Evolutionary conservation across 108 stramenopile genomes (phyloP).

Genomic region (Discostella pseudostelligera): DNA sequence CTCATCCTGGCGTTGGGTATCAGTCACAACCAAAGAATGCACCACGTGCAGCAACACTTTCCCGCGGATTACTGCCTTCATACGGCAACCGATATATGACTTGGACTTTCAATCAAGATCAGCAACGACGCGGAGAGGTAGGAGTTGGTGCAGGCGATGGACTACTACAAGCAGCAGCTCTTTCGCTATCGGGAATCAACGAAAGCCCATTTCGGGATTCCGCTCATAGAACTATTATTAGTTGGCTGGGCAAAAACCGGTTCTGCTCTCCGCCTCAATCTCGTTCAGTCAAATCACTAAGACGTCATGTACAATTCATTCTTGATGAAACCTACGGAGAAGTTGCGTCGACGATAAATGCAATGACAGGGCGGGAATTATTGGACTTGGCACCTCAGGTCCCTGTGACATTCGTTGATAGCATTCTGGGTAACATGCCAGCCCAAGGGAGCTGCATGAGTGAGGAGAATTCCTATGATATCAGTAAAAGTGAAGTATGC

Average conservation of each 20-base stretch:
- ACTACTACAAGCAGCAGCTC: slow-evolving; percentile 31
- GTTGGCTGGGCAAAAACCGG: slow-evolving; percentile 23
- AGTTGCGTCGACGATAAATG: slow-evolving; percentile 8
- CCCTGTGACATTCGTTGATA: slow-evolving; percentile 11
- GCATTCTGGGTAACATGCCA: background rate
- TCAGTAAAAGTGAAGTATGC: background rate
- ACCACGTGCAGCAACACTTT: background rate
- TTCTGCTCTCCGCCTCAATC: slow-evolving; percentile 31
- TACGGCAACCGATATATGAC: slow-evolving; percentile 27
- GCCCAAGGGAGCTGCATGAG: background rate
- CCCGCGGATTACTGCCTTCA: slow-evolving; percentile 21
- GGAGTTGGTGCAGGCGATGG: slow-evolving; percentile 5
- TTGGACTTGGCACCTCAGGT: slow-evolving; percentile 12
- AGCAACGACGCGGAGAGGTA: background rate
- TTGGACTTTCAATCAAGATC: slow-evolving; percentile 13
- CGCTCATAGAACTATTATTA: slow-evolving; percentile 19
- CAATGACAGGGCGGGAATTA: slow-evolving; percentile 26
- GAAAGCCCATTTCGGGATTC: slow-evolving; percentile 30
- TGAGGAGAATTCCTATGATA: background rate
- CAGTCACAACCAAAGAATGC: slow-evolving; percentile 23
- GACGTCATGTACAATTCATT: slow-evolving; percentile 22
- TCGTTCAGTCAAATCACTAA: slow-evolving; percentile 26
- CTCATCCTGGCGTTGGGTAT: slow-evolving; percentile 34
- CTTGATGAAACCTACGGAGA: slow-evolving; percentile 14
- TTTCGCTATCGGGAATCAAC: slow-evolving; percentile 20